Percentiles rank a stretch among this genome's conserved stretches.
These are phyloP conservation scores for Trichoderma asperelloides DNA, from an alignment of 495 filamentous ascomycete species.

Conservation along the genomic window DNA sequence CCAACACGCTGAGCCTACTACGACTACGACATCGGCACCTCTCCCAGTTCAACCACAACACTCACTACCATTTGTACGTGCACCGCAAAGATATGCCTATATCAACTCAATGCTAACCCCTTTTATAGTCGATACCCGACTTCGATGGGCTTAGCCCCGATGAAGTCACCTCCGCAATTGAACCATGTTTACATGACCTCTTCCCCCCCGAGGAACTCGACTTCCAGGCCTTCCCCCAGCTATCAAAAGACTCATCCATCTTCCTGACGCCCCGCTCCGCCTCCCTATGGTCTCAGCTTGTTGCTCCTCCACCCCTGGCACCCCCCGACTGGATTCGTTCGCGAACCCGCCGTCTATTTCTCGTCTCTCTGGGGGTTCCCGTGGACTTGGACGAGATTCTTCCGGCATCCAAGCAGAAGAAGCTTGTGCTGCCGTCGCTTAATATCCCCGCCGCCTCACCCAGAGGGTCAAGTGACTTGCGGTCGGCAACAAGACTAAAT, in stretches of 20 bases:
- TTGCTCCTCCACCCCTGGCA: conserved; percentile 86
- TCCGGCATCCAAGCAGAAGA: conserved; percentile 94
- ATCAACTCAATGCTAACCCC: not conserved
- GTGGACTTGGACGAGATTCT: conserved; percentile 96
- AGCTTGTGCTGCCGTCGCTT: conserved; percentile 84
- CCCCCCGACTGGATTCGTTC: conserved; percentile 98
- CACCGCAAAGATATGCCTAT: not conserved
- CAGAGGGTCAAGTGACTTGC: conserved; percentile 38
- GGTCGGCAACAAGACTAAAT: conserved; percentile 42
- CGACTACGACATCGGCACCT: conserved; percentile 29
- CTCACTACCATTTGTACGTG: conserved; percentile 39
- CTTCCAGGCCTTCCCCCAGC: conserved; percentile 37
- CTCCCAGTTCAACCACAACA: conserved; percentile 40
- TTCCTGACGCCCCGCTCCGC: conserved; percentile 65
- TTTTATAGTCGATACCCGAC: conserved; percentile 57
- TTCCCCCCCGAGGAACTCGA: conserved; percentile 46
- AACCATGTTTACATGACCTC: conserved; percentile 47
- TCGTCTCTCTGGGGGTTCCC: conserved; percentile 91
- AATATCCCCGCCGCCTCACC: conserved; percentile 47
- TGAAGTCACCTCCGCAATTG: conserved; percentile 41
- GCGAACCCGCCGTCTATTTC: conserved; percentile 88
- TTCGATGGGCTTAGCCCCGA: conserved; percentile 51
- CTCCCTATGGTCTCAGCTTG: conserved; percentile 93
- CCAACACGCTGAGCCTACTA: conserved; percentile 49
- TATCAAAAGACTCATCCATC: conserved; percentile 41